A percentile compares a stretch with the other conserved stretches of the same genome.
phyloP scores from a whole-genome alignment of 1,284 basidiomycete genomes.

The Mycosarcoma maydis region DNA sequence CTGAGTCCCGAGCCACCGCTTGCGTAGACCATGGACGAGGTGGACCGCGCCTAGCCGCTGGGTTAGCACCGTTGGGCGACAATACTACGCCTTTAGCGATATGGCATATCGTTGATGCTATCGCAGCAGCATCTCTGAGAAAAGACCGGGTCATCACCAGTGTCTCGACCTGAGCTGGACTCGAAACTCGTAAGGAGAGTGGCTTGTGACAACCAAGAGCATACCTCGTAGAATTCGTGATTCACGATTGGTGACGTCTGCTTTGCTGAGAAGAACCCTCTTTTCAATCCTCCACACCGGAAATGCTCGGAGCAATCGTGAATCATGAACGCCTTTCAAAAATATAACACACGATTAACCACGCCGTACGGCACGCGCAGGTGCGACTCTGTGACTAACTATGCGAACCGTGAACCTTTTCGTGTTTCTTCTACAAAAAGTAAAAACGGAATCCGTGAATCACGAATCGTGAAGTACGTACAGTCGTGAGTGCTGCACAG shows the following conservation, averaged over 20 bases:
- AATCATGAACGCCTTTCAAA: not conserved
- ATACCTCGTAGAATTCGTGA: no score
- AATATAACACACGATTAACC: not conserved
- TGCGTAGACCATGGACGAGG: constrained; percentile 30
- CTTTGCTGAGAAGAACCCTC: constrained; percentile 5
- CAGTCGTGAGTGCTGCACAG: no score
- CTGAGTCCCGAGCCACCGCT: not conserved
- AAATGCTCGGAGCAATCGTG: not conserved
- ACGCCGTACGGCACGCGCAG: no score
- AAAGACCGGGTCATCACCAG: constrained; percentile 33
- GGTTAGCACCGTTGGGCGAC: constrained; percentile 16
- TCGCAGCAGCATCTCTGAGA: constrained; percentile 41
- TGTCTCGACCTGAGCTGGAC: no score
- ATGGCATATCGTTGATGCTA: constrained; percentile 41
- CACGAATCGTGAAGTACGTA: no score
- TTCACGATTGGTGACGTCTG: no score
- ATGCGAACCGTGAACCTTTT: no score
- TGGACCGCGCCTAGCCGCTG: constrained; percentile 4
- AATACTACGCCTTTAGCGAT: constrained; percentile 40
- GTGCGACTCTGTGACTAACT: no score
- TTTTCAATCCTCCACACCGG: not conserved
- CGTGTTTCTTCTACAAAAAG: no score
- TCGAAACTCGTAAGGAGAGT: no score
- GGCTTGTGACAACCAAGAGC: no score
- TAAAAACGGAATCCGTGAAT: no score